Evolutionary conservation across 1,284 basidiomycete genomes (phyloP), one percentile per base, ranked within the genome.

Genomic region (Nidula niveotomentosa): DNA sequence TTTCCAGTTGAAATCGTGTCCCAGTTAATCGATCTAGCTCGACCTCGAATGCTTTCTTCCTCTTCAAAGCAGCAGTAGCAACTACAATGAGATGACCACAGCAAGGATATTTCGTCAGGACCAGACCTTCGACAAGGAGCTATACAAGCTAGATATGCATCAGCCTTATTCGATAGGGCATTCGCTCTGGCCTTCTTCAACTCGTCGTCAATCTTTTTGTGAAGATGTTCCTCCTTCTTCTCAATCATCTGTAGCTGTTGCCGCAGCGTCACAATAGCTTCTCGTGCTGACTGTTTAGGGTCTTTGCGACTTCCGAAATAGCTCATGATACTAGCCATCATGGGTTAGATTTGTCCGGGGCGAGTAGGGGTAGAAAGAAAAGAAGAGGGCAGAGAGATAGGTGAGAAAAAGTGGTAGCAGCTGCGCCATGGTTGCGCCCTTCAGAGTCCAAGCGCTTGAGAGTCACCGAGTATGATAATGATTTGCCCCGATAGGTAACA

Each of bases 201-300:
- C 70, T 98, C 96, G 59, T 98, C 95, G 45, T 97, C 94, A 64
- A 99, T 94, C 88, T 97, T 96, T 83, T 93, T 95, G 80, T 92
- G 89, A 60, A 98, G 79, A 74, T 93, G 83, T 74, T 98, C 96
- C 78, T 99, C 97, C 81, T 97, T 98, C 93, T 98, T 99, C 83
- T 98, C 95, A 63, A 99, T 88, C 87, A 98, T 91, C 73, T 96
- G 86, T 59, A 96, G 81, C 69, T 95, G 91, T 73, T 94, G 88
- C 65, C 94, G 84, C 63, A 96, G 79, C 36, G 77, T 80, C 57
- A 96, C 90, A 69, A 96, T 96, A 49, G 94, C 91, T 68, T 94
- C 91, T 63, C 93, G 81, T 36, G 93, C 87, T 36, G 84, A 78
- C 71, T 88, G 84, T 70, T 91, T 91, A 35, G 90, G 78, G 69